These are phyloP conservation scores for Pseudogymnoascus sp. DNA, from an alignment of 2,329 filamentous ascomycete genomes.

Conservation along the genomic window DNA sequence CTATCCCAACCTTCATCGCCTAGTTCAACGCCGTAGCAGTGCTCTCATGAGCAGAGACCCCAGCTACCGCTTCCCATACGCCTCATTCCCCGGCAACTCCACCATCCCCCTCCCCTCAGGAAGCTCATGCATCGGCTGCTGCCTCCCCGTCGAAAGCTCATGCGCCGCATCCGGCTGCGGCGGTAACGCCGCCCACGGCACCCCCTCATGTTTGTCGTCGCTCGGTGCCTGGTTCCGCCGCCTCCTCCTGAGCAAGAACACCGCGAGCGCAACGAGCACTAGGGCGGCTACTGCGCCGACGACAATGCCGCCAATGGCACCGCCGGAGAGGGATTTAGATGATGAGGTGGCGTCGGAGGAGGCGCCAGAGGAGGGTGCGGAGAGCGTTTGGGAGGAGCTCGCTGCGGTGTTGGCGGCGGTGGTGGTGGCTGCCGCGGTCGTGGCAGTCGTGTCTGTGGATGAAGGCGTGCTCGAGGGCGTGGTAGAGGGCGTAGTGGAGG, in stretches of 20 bases:
- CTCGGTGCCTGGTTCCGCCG: neutral
- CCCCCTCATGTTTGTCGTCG: neutral
- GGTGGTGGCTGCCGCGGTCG: neutral
- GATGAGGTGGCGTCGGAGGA: neutral
- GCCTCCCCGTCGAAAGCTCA: neutral
- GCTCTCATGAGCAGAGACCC: neutral
- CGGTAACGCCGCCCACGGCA: neutral
- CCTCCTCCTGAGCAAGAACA: slow-evolving; percentile 10
- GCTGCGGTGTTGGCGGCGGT: neutral
- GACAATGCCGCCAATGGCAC: slow-evolving; percentile 4
- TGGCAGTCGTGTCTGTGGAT: neutral
- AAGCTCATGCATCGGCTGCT: neutral
- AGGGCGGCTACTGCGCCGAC: neutral
- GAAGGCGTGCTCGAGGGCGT: neutral
- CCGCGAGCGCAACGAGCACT: neutral
- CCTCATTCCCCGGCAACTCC: neutral
- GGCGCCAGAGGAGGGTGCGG: neutral
- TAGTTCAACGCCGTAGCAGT: neutral
- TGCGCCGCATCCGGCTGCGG: neutral
- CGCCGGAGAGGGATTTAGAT: neutral
- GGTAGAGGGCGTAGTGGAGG: neutral
- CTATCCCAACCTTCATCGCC: neutral
- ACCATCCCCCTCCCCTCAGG: neutral
- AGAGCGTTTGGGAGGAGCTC: neutral
- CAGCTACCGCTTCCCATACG: neutral